A percentile compares a stretch with the other conserved stretches of the same genome.
Conservation (phyloP, 768 basidiomycete genomes). For the Melanogaster broomeanus region DNA sequence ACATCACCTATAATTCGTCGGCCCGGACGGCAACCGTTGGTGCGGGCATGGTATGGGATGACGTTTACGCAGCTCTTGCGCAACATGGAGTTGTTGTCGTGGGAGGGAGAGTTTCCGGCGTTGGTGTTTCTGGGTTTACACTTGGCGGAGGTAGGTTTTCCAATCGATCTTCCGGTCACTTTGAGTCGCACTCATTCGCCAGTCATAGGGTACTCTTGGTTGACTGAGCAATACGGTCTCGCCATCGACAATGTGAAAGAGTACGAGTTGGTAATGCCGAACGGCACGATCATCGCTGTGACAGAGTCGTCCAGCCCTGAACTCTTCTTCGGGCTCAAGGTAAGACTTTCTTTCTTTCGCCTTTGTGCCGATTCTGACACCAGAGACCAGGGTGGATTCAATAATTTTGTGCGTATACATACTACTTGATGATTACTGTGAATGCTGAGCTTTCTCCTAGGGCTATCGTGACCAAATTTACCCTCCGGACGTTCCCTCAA, state of each 20-base stretch:
- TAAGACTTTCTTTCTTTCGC: conserved; percentile 17
- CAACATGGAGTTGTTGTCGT: conserved; percentile 54
- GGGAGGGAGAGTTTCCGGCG: conserved; percentile 58
- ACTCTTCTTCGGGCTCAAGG: conserved; percentile 48
- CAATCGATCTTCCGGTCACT: neutral
- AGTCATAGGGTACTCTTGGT: conserved; percentile 59
- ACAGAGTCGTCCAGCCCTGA: conserved; percentile 41
- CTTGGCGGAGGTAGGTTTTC: conserved; percentile 53
- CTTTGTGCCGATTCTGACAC: neutral
- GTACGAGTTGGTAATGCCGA: conserved; percentile 61
- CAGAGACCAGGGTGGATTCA: conserved; percentile 54
- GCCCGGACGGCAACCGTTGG: conserved; percentile 42
- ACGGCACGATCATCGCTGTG: conserved; percentile 46
- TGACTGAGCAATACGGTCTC: conserved; percentile 60
- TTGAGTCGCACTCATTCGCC: neutral
- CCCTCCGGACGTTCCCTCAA: conserved; percentile 53
- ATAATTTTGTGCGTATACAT: conserved; percentile 51
- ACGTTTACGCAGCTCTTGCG: conserved; percentile 57
- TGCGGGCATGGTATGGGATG: conserved; percentile 61
- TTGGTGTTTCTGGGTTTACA: conserved; percentile 60
- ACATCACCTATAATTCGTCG: conserved; percentile 42
- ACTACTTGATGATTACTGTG: neutral
- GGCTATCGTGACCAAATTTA: conserved; percentile 65
- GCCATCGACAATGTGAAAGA: conserved; percentile 55
- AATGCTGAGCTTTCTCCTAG: conserved; percentile 40